These are phyloP conservation scores for Verticillium tricorpus DNA, from an alignment of 2,329 filamentous ascomycete species.

Conservation along the genomic window DNA sequence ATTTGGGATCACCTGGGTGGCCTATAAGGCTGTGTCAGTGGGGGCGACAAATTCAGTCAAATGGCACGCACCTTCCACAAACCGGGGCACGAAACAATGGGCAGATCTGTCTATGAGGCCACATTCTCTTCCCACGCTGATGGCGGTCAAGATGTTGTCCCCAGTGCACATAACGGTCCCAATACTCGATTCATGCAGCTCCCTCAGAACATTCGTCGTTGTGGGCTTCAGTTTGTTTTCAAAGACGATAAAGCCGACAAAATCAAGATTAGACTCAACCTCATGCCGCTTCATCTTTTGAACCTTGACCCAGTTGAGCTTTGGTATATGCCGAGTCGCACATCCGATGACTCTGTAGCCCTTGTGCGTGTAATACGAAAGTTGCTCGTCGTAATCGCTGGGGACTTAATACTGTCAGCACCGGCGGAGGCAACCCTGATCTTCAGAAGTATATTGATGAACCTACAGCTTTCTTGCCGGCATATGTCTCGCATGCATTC, in stretches of 20 bases:
- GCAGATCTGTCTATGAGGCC: conserved; percentile 73
- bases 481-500: conserved; percentile 97
- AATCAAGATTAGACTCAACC: conserved; percentile 78
- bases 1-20: conserved; percentile 67
- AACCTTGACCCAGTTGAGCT: conserved; percentile 87
- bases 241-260: conserved; percentile 95
- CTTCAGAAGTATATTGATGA: neutral
- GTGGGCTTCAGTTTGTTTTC: conserved; percentile 96
- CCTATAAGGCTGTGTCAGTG: conserved; percentile 36
- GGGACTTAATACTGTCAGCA: conserved; percentile 55
- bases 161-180: conserved; percentile 94
- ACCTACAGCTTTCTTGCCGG: conserved; percentile 69
- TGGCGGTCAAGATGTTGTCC: conserved; percentile 94
- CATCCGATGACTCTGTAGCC: conserved; percentile 96
- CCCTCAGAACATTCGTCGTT: conserved; percentile 74
- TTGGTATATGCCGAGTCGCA: conserved; percentile 81
- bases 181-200: conserved; percentile 79
- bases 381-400: conserved; percentile 79
- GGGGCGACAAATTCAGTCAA: neutral
- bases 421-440: neutral
- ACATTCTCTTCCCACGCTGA: conserved; percentile 91
- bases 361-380: conserved; percentile 89
- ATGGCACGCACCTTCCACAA: conserved; percentile 58
- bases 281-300: conserved; percentile 89
- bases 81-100: conserved; percentile 91